Percentiles rank a stretch among this genome's conserved stretches.
Evolutionary conservation across 257 asterid genomes (phyloP).

Genomic region (Thymus quinquecostatus): DNA sequence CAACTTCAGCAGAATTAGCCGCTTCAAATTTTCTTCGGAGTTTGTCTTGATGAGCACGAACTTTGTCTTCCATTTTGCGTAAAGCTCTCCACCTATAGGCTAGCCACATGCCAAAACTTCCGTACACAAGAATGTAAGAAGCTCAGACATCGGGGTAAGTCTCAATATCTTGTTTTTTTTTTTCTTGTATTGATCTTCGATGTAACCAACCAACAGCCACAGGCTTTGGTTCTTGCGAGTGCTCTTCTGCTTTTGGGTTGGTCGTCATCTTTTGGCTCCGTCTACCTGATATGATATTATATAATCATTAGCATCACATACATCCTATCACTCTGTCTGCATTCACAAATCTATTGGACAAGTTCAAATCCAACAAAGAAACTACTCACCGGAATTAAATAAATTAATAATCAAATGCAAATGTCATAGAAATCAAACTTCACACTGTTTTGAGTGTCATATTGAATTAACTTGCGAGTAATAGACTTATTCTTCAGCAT

Average conservation of each 20-base stretch:
- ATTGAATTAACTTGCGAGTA: neutral
- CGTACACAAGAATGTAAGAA: slow-evolving; percentile 76
- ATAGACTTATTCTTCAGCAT: slow-evolving; percentile 1
- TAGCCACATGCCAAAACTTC: slow-evolving; percentile 78
- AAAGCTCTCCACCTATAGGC: slow-evolving; percentile 78
- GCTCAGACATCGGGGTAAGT: slow-evolving; percentile 92
- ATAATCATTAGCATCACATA: neutral
- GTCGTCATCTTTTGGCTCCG: slow-evolving; percentile 21
- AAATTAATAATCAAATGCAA: neutral
- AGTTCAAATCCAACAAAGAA: neutral
- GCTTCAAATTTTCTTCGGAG: slow-evolving; percentile 54
- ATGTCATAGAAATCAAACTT: neutral
- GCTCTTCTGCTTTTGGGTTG: slow-evolving; percentile 20
- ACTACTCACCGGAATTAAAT: neutral
- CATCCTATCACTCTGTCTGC: neutral
- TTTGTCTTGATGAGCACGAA: slow-evolving; percentile 71
- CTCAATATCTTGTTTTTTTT: slow-evolving; percentile 62
- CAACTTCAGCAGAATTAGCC: slow-evolving; percentile 34
- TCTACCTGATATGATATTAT: neutral
- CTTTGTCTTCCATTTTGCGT: slow-evolving; percentile 72
- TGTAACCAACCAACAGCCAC: slow-evolving; percentile 12
- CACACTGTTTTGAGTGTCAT: neutral
- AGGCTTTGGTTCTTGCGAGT: neutral
- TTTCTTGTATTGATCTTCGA: slow-evolving; percentile 43
- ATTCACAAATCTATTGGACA: neutral